Percentiles rank a stretch among this genome's conserved stretches.
Evolutionary conservation across 495 filamentous ascomycete species (phyloP).

Genomic region (Aspergillus leporis): DNA sequence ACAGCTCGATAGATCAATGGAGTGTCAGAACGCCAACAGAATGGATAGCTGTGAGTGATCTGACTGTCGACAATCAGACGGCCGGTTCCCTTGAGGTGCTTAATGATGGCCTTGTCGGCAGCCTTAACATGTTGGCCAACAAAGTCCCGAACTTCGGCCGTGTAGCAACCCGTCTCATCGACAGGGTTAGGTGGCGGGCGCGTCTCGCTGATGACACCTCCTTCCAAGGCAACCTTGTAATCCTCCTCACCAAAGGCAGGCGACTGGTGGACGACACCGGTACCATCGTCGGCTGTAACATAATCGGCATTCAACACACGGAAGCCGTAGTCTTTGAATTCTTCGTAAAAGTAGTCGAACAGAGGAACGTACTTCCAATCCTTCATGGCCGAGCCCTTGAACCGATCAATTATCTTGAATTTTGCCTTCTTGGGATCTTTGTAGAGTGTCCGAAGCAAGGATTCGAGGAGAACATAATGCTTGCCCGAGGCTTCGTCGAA

Average conservation of each 20-base stretch:
- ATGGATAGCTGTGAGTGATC: constrained; percentile 91
- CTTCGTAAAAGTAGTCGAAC: constrained; percentile 90
- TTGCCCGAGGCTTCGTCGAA: constrained; percentile 77
- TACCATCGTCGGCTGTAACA: constrained; percentile 90
- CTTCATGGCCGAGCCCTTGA: constrained; percentile 84
- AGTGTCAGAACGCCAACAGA: constrained; percentile 94
- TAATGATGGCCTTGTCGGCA: constrained; percentile 94
- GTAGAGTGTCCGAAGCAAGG: constrained; percentile 81
- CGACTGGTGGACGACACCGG: constrained; percentile 93
- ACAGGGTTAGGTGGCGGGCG: constrained; percentile 89
- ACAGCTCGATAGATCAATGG: constrained; percentile 94
- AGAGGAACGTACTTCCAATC: constrained; percentile 92
- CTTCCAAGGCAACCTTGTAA: constrained; percentile 78
- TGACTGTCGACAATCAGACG: constrained; percentile 86
- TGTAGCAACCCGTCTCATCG: constrained; percentile 80
- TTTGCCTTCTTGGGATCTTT: constrained; percentile 98
- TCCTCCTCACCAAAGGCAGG: constrained; percentile 97
- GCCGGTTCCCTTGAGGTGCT: constrained; percentile 77
- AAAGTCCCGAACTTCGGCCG: constrained; percentile 78
- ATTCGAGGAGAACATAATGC: constrained; percentile 86
- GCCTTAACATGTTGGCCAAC: constrained; percentile 89
- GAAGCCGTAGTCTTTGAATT: constrained; percentile 89
- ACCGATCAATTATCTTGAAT: constrained; percentile 78
- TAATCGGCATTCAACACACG: constrained; percentile 83
- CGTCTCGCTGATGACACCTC: constrained; percentile 74